Evolutionary conservation across 129 eudicot species (phyloP).

Genomic region (Tanacetum coccineum): DNA sequence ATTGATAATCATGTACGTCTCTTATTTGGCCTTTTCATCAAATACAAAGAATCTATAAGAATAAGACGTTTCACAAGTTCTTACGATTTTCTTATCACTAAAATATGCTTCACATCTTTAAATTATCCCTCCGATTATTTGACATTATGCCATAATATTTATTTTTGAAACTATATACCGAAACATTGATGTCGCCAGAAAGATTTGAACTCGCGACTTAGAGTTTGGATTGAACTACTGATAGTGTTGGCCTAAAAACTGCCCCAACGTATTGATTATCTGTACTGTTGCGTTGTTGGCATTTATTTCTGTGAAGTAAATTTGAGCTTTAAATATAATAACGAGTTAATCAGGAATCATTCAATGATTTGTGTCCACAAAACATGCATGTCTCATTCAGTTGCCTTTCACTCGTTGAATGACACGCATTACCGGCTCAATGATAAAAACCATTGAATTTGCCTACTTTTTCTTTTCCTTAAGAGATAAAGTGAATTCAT

Average conservation of each 20-base stretch:
- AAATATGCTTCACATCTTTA: background rate
- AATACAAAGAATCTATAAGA: background rate
- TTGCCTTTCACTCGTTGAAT: slow-evolving; percentile 4
- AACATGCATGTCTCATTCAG: slow-evolving; percentile 2
- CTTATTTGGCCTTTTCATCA: background rate
- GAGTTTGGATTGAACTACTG: too few relatives aligned
- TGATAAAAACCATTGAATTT: background rate
- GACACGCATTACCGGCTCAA: slow-evolving; percentile 12
- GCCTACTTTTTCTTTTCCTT: too few relatives aligned
- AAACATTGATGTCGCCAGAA: background rate
- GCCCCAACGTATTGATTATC: too few relatives aligned
- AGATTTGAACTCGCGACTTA: too few relatives aligned
- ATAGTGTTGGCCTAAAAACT: too few relatives aligned
- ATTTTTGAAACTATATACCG: background rate
- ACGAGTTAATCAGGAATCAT: slow-evolving; percentile 2
- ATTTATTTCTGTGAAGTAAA: background rate
- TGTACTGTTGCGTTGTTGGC: background rate
- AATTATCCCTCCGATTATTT: background rate
- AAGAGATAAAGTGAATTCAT: background rate
- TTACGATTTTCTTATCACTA: background rate
- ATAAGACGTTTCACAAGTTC: background rate
- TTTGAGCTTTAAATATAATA: slow-evolving; percentile 3
- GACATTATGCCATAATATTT: background rate
- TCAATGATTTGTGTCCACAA: slow-evolving; percentile 20
- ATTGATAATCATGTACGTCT: background rate